Conservation (phyloP, 352 stramenopile genomes). For the Phytophthora chlamydospora region DNA sequence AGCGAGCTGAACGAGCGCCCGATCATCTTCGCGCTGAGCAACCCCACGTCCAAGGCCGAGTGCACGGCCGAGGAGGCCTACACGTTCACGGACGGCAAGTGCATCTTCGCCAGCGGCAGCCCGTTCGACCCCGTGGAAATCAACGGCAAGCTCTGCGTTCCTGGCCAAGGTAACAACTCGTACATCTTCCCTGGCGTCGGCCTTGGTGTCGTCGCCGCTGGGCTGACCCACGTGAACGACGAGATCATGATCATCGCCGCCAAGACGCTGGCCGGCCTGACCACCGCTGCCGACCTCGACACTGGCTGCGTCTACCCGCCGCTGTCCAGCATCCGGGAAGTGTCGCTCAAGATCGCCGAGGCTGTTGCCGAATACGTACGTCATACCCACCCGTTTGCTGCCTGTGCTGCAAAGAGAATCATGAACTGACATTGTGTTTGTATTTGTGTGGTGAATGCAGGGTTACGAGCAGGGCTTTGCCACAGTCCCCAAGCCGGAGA, state of each 20-base stretch:
- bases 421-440: conserved; percentile 5
- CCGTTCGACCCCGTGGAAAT: conserved; percentile 95
- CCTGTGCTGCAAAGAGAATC: neutral
- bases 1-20: conserved; percentile 82
- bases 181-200: conserved; percentile 98
- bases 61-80: conserved; percentile 98
- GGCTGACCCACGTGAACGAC: conserved; percentile 77
- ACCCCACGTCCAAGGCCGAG: conserved; percentile 96
- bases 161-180: conserved; percentile 95
- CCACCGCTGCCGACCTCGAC: conserved; percentile 91
- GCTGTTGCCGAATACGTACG: conserved; percentile 34
- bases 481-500: conserved; percentile 52
- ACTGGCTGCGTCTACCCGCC: conserved; percentile 95
- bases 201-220: conserved; percentile 90
- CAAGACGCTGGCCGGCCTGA: conserved; percentile 68
- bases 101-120: conserved; percentile 96
- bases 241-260: conserved; percentile 86
- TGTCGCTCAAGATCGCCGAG: conserved; percentile 93
- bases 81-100: conserved; percentile 94
- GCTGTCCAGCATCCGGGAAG: conserved; percentile 91
- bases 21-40: conserved; percentile 97
- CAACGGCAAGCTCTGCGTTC: conserved; percentile 85
- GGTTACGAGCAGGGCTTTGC: conserved; percentile 67
- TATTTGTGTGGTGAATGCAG: conserved; percentile 23
- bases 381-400: neutral